phyloP scores from a whole-genome alignment of 768 basidiomycete genomes.

The Mycena alexandri region DNA sequence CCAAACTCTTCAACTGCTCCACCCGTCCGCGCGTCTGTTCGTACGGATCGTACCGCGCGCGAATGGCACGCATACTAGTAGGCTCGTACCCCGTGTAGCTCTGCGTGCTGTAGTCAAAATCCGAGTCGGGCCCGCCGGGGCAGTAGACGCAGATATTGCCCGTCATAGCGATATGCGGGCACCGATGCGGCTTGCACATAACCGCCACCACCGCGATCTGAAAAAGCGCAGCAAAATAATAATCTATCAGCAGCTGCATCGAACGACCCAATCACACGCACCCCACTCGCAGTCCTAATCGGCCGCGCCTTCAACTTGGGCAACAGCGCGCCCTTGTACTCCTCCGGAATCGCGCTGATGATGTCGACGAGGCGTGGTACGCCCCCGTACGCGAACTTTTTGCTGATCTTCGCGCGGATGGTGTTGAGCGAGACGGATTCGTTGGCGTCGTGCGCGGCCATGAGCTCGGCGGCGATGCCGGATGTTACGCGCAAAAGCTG shows the following conservation, averaged over 20 bases:
- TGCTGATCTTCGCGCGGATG: constrained; percentile 88
- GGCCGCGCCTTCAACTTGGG: constrained; percentile 94
- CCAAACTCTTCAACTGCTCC: constrained; percentile 95
- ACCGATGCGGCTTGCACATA: constrained; percentile 99
- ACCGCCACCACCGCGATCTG: constrained; percentile 99
- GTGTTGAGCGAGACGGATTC: constrained; percentile 88
- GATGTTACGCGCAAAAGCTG: constrained; percentile 91
- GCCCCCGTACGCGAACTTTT: constrained; percentile 88
- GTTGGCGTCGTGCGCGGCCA: constrained; percentile 86
- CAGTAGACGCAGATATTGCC: constrained; percentile 99
- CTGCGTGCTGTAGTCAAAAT: constrained; percentile 99
- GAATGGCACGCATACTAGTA: constrained; percentile 98
- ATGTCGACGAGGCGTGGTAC: constrained; percentile 97
- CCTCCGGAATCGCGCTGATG: constrained; percentile 97
- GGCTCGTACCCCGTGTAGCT: constrained; percentile 96
- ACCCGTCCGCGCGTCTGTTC: constrained; percentile 96
- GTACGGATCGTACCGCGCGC: constrained; percentile 94
- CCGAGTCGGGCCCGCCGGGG: constrained; percentile 98
- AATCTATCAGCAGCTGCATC: neutral
- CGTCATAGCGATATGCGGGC: constrained; percentile 99
- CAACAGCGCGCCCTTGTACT: constrained; percentile 91
- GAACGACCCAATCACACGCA: constrained; percentile 52
- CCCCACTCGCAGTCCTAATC: constrained; percentile 96
- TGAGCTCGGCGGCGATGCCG: constrained; percentile 94
- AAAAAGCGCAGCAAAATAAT: no score